A percentile compares a stretch with the other conserved stretches of the same genome.
phyloP scores from a whole-genome alignment of 352 stramenopile genomes.

The Phytopythium aichiense region DNA sequence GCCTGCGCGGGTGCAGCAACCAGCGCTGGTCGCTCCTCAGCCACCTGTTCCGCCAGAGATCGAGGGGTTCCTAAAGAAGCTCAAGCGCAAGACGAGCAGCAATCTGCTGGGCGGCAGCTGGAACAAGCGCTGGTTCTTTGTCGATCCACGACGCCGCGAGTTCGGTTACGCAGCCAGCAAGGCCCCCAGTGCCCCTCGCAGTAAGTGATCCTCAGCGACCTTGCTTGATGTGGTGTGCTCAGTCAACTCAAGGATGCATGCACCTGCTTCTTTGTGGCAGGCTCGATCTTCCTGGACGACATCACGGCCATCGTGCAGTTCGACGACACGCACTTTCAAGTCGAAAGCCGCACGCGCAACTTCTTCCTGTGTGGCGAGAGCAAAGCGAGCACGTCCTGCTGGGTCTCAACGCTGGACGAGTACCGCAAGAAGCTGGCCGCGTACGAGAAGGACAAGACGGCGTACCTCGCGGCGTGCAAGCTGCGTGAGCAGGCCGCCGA shows the following conservation, averaged over 20 bases:
- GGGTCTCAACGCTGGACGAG: slow-evolving; percentile 78
- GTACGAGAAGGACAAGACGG: slow-evolving; percentile 65
- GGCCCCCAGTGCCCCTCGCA: slow-evolving; percentile 31
- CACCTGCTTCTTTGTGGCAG: slow-evolving; percentile 17
- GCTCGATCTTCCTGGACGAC: slow-evolving; percentile 81
- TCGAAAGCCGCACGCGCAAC: slow-evolving; percentile 78
- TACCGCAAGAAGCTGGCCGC: slow-evolving; percentile 67
- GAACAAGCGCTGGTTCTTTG: slow-evolving; percentile 88
- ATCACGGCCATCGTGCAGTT: slow-evolving; percentile 86
- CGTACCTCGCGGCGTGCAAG: slow-evolving; percentile 17
- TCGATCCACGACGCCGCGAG: slow-evolving; percentile 66
- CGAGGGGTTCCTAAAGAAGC: slow-evolving; percentile 84
- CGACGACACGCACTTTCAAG: slow-evolving; percentile 83
- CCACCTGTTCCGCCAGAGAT: slow-evolving; percentile 65
- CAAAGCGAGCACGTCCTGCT: slow-evolving; percentile 76
- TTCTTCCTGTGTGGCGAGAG: slow-evolving; percentile 85
- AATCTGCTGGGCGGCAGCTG: slow-evolving; percentile 57
- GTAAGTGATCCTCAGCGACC: slow-evolving; percentile 18
- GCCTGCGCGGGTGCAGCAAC: slow-evolving; percentile 2
- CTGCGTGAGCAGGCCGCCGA: slow-evolving; percentile 6
- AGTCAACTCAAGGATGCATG: background rate
- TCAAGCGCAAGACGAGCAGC: slow-evolving; percentile 84
- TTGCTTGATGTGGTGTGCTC: background rate
- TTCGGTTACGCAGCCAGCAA: slow-evolving; percentile 71
- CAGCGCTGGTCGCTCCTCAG: slow-evolving; percentile 29